Evolutionary conservation across 2,329 filamentous ascomycete genomes (phyloP).

Genomic region (Volutella citrinella): DNA sequence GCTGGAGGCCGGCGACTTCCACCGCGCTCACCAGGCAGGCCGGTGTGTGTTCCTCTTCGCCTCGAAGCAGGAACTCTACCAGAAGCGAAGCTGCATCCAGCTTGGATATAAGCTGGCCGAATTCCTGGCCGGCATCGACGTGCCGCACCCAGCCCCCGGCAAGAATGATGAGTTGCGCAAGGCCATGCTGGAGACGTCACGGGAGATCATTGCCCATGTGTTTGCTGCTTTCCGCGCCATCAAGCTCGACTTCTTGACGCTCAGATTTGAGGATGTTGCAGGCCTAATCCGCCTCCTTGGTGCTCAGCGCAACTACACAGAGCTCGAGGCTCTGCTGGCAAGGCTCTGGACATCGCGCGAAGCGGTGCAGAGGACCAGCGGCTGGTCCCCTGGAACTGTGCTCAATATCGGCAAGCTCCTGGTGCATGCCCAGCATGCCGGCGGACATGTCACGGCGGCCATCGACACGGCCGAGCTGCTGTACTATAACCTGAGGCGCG

Average conservation of each 20-base stretch:
- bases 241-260: constrained; percentile 41
- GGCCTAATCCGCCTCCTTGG: constrained; percentile 45
- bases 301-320: constrained; percentile 42
- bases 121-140: constrained; percentile 39
- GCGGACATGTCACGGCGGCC: constrained; percentile 12
- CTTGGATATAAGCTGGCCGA: constrained; percentile 45
- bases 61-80: constrained; percentile 39
- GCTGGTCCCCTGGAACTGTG: constrained; percentile 20
- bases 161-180: constrained; percentile 22
- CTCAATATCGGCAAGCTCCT: constrained; percentile 23
- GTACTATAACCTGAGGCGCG: constrained; percentile 25
- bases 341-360: constrained; percentile 22
- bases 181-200: constrained; percentile 20
- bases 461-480: constrained; percentile 22
- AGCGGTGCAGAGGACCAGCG: constrained; percentile 13
- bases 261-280: constrained; percentile 43
- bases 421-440: constrained; percentile 18
- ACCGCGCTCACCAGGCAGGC: constrained; percentile 40
- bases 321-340: constrained; percentile 35
- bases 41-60: constrained; percentile 41
- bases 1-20: constrained; percentile 35
- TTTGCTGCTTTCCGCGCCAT: constrained; percentile 38
- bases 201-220: constrained; percentile 29
- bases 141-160: constrained; percentile 27
- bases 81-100: constrained; percentile 33